Evolutionary conservation across 164 flowering plant species (phyloP).

Genomic region (Paratinospora sagittata): DNA sequence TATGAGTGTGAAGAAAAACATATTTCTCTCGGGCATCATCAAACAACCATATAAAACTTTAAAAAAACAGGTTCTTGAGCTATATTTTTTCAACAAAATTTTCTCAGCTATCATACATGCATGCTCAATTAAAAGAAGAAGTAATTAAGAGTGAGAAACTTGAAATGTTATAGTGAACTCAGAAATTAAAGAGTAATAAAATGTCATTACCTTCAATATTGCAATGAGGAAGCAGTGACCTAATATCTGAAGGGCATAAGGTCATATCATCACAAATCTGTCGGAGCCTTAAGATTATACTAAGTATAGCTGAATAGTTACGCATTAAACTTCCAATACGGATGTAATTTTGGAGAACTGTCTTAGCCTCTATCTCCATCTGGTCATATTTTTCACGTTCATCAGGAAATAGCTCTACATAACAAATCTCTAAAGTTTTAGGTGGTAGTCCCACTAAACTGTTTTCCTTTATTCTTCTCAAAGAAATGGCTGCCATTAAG

Average conservation of each 20-base stretch:
- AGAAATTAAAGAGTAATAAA: not conserved
- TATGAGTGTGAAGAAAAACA: too few species aligned
- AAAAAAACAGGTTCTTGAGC: too few species aligned
- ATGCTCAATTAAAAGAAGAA: not conserved
- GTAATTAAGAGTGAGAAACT: too few species aligned
- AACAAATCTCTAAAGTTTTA: constrained; percentile 60
- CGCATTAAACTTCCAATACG: constrained; percentile 34
- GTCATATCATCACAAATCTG: constrained; percentile 67
- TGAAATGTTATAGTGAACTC: too few species aligned
- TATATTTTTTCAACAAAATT: too few species aligned
- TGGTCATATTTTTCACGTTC: constrained; percentile 74
- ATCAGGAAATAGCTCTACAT: constrained; percentile 60
- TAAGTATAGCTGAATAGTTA: constrained; percentile 62
- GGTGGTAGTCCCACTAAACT: constrained; percentile 53
- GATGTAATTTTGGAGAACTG: constrained; percentile 38
- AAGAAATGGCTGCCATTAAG: constrained; percentile 70
- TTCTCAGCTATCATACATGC: not conserved
- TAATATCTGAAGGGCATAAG: constrained; percentile 68
- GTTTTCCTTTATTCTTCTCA: constrained; percentile 81
- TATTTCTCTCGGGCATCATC: too few species aligned
- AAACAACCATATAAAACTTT: too few species aligned
- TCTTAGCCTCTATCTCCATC: constrained; percentile 62
- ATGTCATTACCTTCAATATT: constrained; percentile 61
- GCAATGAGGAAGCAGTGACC: constrained; percentile 40
- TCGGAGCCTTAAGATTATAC: constrained; percentile 69